Evolutionary conservation across 2,329 filamentous ascomycete species (phyloP).

Genomic region (Celoporthe dispersa): DNA sequence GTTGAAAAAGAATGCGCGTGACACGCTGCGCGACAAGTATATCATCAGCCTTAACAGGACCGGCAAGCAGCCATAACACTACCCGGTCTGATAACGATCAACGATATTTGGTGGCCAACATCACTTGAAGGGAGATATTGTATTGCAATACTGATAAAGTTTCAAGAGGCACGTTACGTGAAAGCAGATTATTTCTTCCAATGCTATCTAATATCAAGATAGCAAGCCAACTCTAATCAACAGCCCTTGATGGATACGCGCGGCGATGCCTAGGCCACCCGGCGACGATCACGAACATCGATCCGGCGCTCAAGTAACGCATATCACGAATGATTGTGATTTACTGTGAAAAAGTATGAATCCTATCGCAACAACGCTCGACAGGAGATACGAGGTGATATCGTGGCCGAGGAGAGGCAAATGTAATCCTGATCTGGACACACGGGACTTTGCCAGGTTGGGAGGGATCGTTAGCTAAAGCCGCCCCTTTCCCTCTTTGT

Average conservation of each 20-base stretch:
- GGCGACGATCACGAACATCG: neutral
- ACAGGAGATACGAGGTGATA: neutral
- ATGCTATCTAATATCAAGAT: neutral
- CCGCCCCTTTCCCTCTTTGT: neutral
- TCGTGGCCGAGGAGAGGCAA: neutral
- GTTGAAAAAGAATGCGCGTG: neutral
- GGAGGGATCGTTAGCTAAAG: neutral
- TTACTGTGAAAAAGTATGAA: neutral
- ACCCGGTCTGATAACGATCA: neutral
- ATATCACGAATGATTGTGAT: neutral
- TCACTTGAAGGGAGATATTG: neutral
- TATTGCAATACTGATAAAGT: neutral
- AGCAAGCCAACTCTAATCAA: neutral
- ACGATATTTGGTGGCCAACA: neutral
- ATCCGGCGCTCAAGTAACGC: neutral
- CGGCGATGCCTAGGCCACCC: neutral
- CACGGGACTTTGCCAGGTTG: neutral
- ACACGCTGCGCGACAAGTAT: neutral
- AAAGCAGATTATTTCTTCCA: neutral
- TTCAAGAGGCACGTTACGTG: neutral
- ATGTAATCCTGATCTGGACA: neutral
- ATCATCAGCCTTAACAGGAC: neutral
- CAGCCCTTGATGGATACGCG: neutral
- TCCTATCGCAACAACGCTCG: neutral
- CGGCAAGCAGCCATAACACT: conserved; percentile 1